Evolutionary conservation across 2,329 filamentous ascomycete genomes (phyloP).

Genomic region (Xylariomycetidae sp.): DNA sequence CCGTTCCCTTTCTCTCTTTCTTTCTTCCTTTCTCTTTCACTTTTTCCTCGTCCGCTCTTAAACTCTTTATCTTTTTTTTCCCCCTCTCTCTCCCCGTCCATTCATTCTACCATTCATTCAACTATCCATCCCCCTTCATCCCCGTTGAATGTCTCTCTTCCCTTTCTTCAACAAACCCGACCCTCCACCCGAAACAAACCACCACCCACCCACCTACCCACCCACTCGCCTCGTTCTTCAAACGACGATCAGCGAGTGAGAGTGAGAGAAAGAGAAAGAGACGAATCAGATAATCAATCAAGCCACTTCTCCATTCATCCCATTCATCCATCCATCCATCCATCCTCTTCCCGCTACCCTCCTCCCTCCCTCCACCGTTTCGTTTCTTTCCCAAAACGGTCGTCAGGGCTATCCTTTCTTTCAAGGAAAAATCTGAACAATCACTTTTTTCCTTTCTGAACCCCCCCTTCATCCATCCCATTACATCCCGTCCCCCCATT

Average conservation of each 20-base stretch:
- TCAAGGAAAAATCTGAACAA: conserved; percentile 10
- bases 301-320: conserved; percentile 1
- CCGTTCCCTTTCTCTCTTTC: background rate
- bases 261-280: conserved; percentile 14
- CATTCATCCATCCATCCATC: conserved; percentile 5
- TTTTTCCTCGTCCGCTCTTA: background rate
- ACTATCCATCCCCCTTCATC: no score
- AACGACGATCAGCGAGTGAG: conserved; percentile 7
- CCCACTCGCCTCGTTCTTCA: no score
- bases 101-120: background rate
- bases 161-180: no score
- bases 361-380: no score
- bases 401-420: no score
- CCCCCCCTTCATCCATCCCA: no score
- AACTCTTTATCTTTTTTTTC: background rate
- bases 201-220: no score
- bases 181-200: no score
- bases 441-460: no score
- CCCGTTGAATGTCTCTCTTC: no score
- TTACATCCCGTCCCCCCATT: no score
- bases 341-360: conserved; percentile 7
- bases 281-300: conserved; percentile 1
- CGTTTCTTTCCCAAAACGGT: no score
- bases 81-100: background rate
- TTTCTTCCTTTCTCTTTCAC: background rate